Evolutionary conservation across 2,329 filamentous ascomycete species (phyloP).

Genomic region (Akanthomyces dipterigenus): DNA sequence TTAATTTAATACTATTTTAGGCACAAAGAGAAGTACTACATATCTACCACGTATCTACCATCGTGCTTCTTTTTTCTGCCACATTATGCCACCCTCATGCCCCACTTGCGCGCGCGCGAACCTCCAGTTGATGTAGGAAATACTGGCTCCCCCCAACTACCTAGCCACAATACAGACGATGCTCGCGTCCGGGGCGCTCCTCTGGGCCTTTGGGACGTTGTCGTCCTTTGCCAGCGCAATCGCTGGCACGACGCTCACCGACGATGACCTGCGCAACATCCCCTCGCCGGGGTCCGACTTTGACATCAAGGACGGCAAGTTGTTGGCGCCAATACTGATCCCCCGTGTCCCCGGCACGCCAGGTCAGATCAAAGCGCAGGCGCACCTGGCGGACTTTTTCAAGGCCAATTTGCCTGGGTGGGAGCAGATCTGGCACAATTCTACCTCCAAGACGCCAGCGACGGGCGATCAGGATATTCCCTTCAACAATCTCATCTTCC

Average conservation of each 20-base stretch:
- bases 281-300: conserved; percentile 70
- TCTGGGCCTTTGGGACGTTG: conserved; percentile 10
- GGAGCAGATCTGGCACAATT: conserved; percentile 80
- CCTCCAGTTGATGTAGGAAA: too few relatives aligned
- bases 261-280: conserved; percentile 64
- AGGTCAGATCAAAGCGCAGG: conserved; percentile 64
- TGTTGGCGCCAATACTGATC: conserved; percentile 81
- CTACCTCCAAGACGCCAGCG: conserved; percentile 73
- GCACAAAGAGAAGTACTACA: too few relatives aligned
- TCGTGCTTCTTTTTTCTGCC: too few relatives aligned
- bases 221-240: conserved; percentile 20
- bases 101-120: too few relatives aligned
- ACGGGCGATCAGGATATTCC: conserved; percentile 65
- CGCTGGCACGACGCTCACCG: conserved; percentile 55
- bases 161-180: not conserved
- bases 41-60: too few relatives aligned
- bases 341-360: conserved; percentile 83
- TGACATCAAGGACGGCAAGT: conserved; percentile 64
- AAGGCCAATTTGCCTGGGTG: conserved; percentile 65
- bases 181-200: conserved; percentile 2
- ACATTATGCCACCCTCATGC: too few relatives aligned
- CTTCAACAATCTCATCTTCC: conserved; percentile 81
- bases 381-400: conserved; percentile 84
- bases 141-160: too few relatives aligned
- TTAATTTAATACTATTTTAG: too few relatives aligned